Evolutionary conservation across 2,329 filamentous ascomycete species (phyloP), one percentile per base, ranked within the genome.

Genomic region (Arthroderma sp.): DNA sequence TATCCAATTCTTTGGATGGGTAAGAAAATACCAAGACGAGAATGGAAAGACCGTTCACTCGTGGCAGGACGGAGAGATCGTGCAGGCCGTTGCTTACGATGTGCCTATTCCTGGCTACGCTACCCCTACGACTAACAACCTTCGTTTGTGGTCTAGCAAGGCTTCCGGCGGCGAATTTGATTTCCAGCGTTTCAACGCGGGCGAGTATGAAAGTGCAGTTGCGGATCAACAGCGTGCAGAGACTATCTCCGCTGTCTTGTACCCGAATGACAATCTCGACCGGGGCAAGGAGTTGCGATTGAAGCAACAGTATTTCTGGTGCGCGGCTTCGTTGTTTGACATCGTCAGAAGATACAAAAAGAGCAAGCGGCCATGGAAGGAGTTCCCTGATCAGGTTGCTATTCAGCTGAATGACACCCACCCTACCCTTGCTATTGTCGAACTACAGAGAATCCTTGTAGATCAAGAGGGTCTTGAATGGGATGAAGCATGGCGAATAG

Each of bases 241-340:
- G 71, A 96, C 89, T 45, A 98, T 98, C 68, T 95, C 88, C 43
- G 89, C 89, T 30, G 91, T 98, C 9, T 69, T 98, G 38, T 98
- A 98, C 61, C 91, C 91, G 48, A 98, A 98, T 59, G 89, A 96
- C 66, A 96, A 94, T 66, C 77, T 98, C 38, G 89, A 96, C 53
- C 78, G 87, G 53, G 91, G 91, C 51, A 98, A 98, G 67, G 91
- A 98, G 71, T 78, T 98, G 51, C 86, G 91, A 44, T 68, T 98
- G 65, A 98, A 98, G 76, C 91, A 98, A 66, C 91, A 98, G 65
- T 98, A 98, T 74, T 98, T 98, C 70, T 98, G 91, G 91, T 94
- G 94, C 59, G 88, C 91, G 43, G 91, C 91, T 10, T 98, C 91
- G 10, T 75, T 98, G 3, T 86, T 86, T 60, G 91, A 98, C 58